Base-by-base conservation (phyloP, 139 green algal species). In the Chloropicon primus region DNA sequence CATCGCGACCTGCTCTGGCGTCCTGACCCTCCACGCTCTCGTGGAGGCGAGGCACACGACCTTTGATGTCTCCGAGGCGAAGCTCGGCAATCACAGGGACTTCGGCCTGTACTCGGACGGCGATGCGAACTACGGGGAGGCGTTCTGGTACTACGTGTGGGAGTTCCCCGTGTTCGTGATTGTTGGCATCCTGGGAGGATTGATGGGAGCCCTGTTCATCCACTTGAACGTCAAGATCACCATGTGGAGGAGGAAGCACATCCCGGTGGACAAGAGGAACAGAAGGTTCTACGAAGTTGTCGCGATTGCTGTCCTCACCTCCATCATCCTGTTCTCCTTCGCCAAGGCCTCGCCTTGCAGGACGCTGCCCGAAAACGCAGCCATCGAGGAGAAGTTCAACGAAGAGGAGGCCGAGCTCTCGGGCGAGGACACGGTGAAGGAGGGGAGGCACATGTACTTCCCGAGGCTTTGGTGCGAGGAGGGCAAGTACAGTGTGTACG, bases 161-260 rank as follows among this genome's bases (percentile, higher is more conserved):
- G 88, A 93, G 71, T 77, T 93, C 53, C 88, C 88, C 17, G 81
- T 87, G 26, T 91, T 91, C 73, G 82, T 80, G n/a, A 2, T 85
- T 25, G 86, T 93, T 41, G 89, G 88, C 73, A 24, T 76, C 71
- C 25, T 76, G 1, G 86, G 84, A 10, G 88, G 88, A 24, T 22
- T 84, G 5, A 25, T 86, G 21, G 88, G 88, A 22, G 83, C 84
- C 1, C 25, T 76, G 3, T 88, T 89, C 74, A 83, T 84, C 2
- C 75, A 76, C 72, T 1, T 81, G 2, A 84, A 84, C 73, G 76
- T 84, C 3, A 27, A 71, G 41, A 72, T 83, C 53, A 85, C 84
- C 1, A 2, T 10, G 1, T 81, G 80, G 72, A 78, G 87, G 21
- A 54, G 73, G 25, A 28, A 62, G 1, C 82, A 78, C 73, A 79